A percentile compares a stretch with the other conserved stretches of the same genome.
These are phyloP conservation scores for Dactylellina leptospora DNA, from an alignment of 2,329 filamentous ascomycete genomes.

Conservation along the genomic window DNA sequence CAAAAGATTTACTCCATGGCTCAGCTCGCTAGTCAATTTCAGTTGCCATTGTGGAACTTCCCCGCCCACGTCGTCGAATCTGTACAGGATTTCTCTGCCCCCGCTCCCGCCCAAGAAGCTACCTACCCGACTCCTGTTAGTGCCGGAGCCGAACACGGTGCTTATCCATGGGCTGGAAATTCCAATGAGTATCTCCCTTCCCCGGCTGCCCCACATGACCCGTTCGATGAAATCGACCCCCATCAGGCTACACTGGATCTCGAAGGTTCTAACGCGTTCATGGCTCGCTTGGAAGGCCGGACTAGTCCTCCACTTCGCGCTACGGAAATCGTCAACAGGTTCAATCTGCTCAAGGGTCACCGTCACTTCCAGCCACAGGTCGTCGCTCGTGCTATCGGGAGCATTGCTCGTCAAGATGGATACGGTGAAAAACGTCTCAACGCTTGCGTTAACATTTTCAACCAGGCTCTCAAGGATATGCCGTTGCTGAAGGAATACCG, in stretches of 20 bases:
- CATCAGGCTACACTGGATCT: slow-evolving; percentile 51
- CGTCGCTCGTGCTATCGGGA: slow-evolving; percentile 50
- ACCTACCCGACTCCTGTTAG: slow-evolving; percentile 65
- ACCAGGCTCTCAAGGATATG: slow-evolving; percentile 87
- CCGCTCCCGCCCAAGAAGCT: slow-evolving; percentile 45
- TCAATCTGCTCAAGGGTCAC: slow-evolving; percentile 50
- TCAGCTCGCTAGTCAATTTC: slow-evolving; percentile 70
- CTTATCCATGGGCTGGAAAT: slow-evolving; percentile 77
- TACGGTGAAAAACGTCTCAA: slow-evolving; percentile 50
- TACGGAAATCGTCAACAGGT: slow-evolving; percentile 53
- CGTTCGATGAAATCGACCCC: slow-evolving; percentile 69
- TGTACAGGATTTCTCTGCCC: slow-evolving; percentile 64
- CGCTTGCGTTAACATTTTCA: slow-evolving; percentile 68
- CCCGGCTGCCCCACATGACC: slow-evolving; percentile 69
- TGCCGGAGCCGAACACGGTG: slow-evolving; percentile 77
- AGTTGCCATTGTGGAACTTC: slow-evolving; percentile 61
- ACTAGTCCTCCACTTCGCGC: slow-evolving; percentile 50
- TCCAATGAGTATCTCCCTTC: slow-evolving; percentile 74
- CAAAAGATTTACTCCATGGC: slow-evolving; percentile 61
- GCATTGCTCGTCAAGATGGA: slow-evolving; percentile 50
- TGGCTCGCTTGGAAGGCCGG: slow-evolving; percentile 50
- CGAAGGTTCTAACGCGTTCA: slow-evolving; percentile 50
- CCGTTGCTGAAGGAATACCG: slow-evolving; percentile 84
- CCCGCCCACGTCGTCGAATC: slow-evolving; percentile 59
- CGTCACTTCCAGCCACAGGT: slow-evolving; percentile 52